These are phyloP conservation scores for Septoria linicola DNA, from an alignment of 2,329 filamentous ascomycete genomes.

Conservation along the genomic window DNA sequence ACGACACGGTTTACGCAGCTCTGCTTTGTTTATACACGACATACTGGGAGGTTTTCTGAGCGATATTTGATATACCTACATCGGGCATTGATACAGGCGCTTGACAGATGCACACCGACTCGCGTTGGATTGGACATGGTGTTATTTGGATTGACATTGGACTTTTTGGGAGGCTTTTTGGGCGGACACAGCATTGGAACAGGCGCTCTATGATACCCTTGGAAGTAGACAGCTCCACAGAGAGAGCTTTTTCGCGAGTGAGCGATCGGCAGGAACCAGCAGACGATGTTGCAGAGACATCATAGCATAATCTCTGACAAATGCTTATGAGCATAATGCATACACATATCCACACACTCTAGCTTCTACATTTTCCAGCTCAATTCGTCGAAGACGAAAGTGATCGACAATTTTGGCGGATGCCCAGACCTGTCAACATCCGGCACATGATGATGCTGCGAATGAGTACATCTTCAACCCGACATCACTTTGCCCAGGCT, in stretches of 20 bases:
- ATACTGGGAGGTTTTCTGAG: constrained; percentile 25
- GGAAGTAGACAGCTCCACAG: constrained; percentile 17
- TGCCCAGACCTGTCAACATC: neutral
- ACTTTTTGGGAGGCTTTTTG: constrained; percentile 18
- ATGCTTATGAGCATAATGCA: constrained; percentile 2
- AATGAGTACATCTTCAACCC: too few species aligned
- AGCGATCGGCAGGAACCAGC: too few species aligned
- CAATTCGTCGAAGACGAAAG: too few species aligned
- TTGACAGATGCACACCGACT: constrained; percentile 12
- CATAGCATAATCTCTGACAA: neutral
- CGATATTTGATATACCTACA: constrained; percentile 20
- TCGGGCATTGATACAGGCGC: constrained; percentile 13
- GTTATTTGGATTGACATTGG: constrained; percentile 7
- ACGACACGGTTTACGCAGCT: constrained; percentile 8
- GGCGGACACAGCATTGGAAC: constrained; percentile 26
- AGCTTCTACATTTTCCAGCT: too few species aligned
- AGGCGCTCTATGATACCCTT: constrained; percentile 32
- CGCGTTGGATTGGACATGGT: constrained; percentile 14
- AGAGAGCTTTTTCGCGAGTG: constrained; percentile 12
- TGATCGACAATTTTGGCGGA: too few species aligned
- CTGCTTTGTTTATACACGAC: constrained; percentile 17
- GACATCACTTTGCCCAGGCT: too few species aligned
- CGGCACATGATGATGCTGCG: too few species aligned
- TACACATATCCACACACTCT: neutral
- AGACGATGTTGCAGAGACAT: too few species aligned